Percentiles rank a stretch among this genome's conserved stretches.
Conservation (phyloP, 441 rosid genomes). For the Euphorbia schlechtendalii region DNA sequence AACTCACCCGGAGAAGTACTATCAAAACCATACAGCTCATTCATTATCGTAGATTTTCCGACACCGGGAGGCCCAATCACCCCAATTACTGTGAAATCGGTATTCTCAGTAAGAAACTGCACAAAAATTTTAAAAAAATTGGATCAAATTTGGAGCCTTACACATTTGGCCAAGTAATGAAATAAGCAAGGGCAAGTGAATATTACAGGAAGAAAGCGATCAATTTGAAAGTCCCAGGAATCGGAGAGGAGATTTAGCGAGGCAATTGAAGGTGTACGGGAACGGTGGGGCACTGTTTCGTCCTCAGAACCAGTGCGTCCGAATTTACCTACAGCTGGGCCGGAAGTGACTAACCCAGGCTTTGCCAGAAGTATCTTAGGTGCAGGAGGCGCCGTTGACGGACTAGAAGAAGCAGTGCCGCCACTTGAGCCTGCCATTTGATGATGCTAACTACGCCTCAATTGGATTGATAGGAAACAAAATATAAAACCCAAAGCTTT, state of each 20-base stretch:
- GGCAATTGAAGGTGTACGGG: slow-evolving; percentile 58
- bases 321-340: slow-evolving; percentile 45
- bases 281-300: slow-evolving; percentile 43
- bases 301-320: slow-evolving; percentile 52
- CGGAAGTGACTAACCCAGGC: slow-evolving; percentile 42
- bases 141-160: background rate
- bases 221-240: slow-evolving; percentile 80
- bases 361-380: slow-evolving; percentile 76
- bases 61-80: slow-evolving; percentile 72
- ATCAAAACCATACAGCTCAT: slow-evolving; percentile 72
- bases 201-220: slow-evolving; percentile 73
- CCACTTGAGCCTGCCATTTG: slow-evolving; percentile 37
- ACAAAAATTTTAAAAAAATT: background rate
- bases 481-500: too few species aligned
- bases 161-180: background rate
- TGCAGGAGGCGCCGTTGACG: slow-evolving; percentile 35
- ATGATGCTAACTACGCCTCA: background rate
- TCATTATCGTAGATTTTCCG: slow-evolving; percentile 76
- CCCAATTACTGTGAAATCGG: slow-evolving; percentile 76
- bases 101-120: slow-evolving; percentile 80
- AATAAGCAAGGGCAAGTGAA: background rate
- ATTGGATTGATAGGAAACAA: too few species aligned
- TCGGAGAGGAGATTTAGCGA: slow-evolving; percentile 78
- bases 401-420: slow-evolving; percentile 21
- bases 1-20: slow-evolving; percentile 54